These are phyloP conservation scores for Exophiala xenobiotica DNA, from an alignment of 2,329 filamentous ascomycete species.

Conservation along the genomic window DNA sequence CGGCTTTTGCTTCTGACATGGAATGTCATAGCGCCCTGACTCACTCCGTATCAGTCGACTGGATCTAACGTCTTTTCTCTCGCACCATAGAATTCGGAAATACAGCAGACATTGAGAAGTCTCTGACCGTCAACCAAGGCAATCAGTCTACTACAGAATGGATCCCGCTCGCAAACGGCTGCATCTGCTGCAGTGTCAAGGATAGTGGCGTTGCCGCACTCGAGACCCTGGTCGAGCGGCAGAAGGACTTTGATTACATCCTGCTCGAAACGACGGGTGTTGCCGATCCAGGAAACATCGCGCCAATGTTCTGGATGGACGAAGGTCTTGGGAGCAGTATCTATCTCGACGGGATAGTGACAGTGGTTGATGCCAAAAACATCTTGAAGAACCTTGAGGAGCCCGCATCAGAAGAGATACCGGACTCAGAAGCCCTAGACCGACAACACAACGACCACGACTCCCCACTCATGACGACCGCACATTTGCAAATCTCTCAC, in stretches of 20 bases:
- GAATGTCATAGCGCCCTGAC: not conserved
- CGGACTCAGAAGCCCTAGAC: slow-evolving; percentile 49
- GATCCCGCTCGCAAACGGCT: slow-evolving; percentile 94
- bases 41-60: not conserved
- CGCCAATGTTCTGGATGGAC: slow-evolving; percentile 96
- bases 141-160: slow-evolving; percentile 86
- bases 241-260: slow-evolving; percentile 83
- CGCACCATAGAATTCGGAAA: slow-evolving; percentile 69
- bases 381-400: slow-evolving; percentile 81
- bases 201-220: slow-evolving; percentile 93
- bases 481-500: slow-evolving; percentile 94
- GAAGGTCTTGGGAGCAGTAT: slow-evolving; percentile 93
- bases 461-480: slow-evolving; percentile 78
- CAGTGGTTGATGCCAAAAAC: slow-evolving; percentile 92
- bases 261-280: slow-evolving; percentile 93
- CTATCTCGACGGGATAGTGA: slow-evolving; percentile 95
- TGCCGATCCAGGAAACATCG: slow-evolving; percentile 92
- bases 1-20: not conserved
- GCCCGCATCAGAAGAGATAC: slow-evolving; percentile 42
- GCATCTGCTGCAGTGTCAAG: slow-evolving; percentile 97
- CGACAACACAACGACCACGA: slow-evolving; percentile 43
- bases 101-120: slow-evolving; percentile 92
- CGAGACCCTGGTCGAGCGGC: slow-evolving; percentile 91
- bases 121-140: slow-evolving; percentile 82
- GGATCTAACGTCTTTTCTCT: slow-evolving; percentile 24